Percentiles rank a stretch among this genome's conserved stretches.
Evolutionary conservation across 2,329 filamentous ascomycete species (phyloP).

Genomic region (Aspergillus sp.): DNA sequence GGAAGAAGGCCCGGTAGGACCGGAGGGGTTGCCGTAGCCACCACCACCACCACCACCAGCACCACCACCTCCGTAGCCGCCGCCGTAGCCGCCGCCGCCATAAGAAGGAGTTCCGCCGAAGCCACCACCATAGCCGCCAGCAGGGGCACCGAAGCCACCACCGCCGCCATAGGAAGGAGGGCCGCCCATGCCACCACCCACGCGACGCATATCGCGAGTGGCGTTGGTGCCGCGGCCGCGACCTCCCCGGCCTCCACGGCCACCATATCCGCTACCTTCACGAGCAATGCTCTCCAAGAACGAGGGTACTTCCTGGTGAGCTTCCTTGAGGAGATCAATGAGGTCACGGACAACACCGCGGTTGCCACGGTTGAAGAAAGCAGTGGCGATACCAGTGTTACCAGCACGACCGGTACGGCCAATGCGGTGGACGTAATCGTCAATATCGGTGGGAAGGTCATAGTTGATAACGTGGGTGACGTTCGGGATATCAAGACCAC

Average conservation of each 20-base stretch:
- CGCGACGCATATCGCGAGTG: slow-evolving; percentile 89
- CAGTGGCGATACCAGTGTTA: slow-evolving; percentile 97
- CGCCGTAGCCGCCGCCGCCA: slow-evolving; percentile 34
- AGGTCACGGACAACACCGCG: slow-evolving; percentile 95
- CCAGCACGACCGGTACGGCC: slow-evolving; percentile 99
- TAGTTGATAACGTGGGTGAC: slow-evolving; percentile 99
- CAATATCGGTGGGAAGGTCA: slow-evolving; percentile 96
- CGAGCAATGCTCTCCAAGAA: slow-evolving; percentile 98
- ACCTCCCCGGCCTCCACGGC: slow-evolving; percentile 70
- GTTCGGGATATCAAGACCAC: slow-evolving; percentile 90
- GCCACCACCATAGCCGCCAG: slow-evolving; percentile 28
- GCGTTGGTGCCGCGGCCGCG: slow-evolving; percentile 62
- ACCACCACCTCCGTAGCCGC: slow-evolving; percentile 29
- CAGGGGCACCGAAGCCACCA: slow-evolving; percentile 33
- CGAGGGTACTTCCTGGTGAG: slow-evolving; percentile 90
- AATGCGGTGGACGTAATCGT: slow-evolving; percentile 98
- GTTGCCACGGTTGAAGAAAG: slow-evolving; percentile 99
- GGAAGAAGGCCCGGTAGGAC: slow-evolving; percentile 50
- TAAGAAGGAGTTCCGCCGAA: slow-evolving; percentile 28
- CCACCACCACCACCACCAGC: slow-evolving; percentile 22
- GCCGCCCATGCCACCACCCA: slow-evolving; percentile 45
- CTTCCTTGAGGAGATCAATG: slow-evolving; percentile 96
- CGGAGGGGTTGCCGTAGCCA: slow-evolving; percentile 40
- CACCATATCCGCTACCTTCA: slow-evolving; percentile 80
- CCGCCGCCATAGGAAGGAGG: slow-evolving; percentile 37